A percentile compares a stretch with the other conserved stretches of the same genome.
Evolutionary conservation across 441 rosid genomes (phyloP).

Genomic region (Macaranga tanarius): DNA sequence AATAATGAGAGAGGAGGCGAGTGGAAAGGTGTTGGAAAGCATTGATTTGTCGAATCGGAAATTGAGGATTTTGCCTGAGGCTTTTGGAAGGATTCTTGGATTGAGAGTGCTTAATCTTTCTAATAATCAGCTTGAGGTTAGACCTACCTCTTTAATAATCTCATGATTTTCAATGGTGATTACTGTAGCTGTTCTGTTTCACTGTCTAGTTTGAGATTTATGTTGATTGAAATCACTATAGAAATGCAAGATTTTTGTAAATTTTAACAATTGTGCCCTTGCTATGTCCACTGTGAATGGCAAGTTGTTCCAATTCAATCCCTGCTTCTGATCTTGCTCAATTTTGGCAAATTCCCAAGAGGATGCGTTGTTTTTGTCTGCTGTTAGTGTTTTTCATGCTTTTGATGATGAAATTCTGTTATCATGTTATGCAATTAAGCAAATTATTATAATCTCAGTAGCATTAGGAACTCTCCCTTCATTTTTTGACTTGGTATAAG

Average conservation of each 20-base stretch:
- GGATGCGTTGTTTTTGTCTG: neutral
- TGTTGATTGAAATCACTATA: too few species aligned
- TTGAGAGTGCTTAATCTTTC: constrained; percentile 62
- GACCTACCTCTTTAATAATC: neutral
- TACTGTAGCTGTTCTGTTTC: too few species aligned
- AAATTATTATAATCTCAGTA: neutral
- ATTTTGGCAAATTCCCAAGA: too few species aligned
- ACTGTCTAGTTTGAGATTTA: too few species aligned
- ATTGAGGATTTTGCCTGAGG: constrained; percentile 70
- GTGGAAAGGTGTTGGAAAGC: constrained; percentile 46
- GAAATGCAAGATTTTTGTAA: too few species aligned
- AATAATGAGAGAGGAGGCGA: constrained; percentile 54
- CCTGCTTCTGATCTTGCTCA: too few species aligned
- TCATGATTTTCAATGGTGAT: too few species aligned
- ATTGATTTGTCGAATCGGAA: constrained; percentile 62
- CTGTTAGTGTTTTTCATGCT: neutral
- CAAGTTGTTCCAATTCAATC: too few species aligned
- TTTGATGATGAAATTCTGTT: neutral
- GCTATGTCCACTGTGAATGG: too few species aligned
- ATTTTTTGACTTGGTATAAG: neutral
- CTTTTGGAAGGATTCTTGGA: constrained; percentile 66
- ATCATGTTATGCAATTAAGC: neutral
- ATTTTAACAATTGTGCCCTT: too few species aligned
- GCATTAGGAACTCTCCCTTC: neutral
- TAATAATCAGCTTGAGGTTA: constrained; percentile 71